phyloP scores from a whole-genome alignment of 2,329 filamentous ascomycete species.

The Sporothrix schenckii region DNA sequence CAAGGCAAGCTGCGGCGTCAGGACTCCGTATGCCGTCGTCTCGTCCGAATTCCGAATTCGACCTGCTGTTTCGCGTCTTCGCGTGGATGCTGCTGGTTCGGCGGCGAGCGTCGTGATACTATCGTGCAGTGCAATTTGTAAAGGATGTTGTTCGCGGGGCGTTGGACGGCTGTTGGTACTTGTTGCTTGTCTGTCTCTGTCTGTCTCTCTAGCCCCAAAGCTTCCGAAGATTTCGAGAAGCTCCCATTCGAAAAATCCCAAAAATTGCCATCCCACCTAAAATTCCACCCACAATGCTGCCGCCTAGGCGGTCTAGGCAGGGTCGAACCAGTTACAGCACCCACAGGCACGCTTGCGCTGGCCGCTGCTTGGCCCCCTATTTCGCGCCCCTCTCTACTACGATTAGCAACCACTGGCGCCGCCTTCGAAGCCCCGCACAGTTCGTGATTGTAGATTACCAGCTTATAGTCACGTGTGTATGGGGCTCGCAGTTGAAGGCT shows the following conservation, averaged over 20 bases:
- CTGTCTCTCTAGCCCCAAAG: background rate
- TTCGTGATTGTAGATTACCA: background rate
- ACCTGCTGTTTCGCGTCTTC: background rate
- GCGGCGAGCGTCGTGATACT: background rate
- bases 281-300: constrained; percentile 17
- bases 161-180: constrained; percentile 10
- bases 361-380: constrained; percentile 18
- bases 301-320: constrained; percentile 13
- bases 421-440: background rate
- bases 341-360: constrained; percentile 12
- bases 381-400: constrained; percentile 13
- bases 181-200: background rate
- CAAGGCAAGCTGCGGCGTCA: background rate
- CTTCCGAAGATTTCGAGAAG: constrained; percentile 29
- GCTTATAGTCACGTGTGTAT: background rate
- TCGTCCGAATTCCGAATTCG: background rate
- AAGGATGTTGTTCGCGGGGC: background rate
- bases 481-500: background rate
- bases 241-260: constrained; percentile 24
- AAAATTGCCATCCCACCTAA: constrained; percentile 28
- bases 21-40: background rate
- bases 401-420: constrained; percentile 14
- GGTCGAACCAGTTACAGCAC: background rate
- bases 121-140: background rate
- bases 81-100: background rate